Evolutionary conservation across 106 monocot species (phyloP), one percentile per base, ranked within the genome.

Genomic region (Allium cepa): DNA sequence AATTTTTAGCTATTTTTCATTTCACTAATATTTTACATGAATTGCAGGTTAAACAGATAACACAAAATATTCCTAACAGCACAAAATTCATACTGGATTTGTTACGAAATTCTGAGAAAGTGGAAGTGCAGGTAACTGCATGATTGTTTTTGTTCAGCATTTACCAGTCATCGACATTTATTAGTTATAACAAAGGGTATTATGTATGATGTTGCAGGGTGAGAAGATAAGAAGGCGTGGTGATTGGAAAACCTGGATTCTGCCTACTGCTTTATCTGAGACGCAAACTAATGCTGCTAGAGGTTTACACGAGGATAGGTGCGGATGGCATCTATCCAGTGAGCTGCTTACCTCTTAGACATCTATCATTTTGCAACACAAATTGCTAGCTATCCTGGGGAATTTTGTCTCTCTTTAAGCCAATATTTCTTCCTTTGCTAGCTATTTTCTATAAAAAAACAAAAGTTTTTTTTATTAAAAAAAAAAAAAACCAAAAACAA

Each of bases 51-150:
- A 51, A 7, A 67, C 10, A 26, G 13, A 49, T 18, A 10, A 67
- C 67, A 67, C 50, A 67, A 7, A 26, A 53, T 27, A 67, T 67
- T 11, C 67, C 67, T 14, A 48, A 67, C 26, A 53, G 9, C 26
- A 28, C 13, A 67, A 26, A 28, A 11, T 67, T 51, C 17, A 67
- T 67, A 53, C 48, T 67, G 52, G 67, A 67, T 52, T 10, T 26
- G 26, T 0, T 67, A 53, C 67, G 67, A 53, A 26, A 50, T 26
- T 67, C 67, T 26, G 52, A 67, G 53, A 10, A 26, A 52, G 26
- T 67, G 9, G 67, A 67, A 67, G 67, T 67, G 51, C 67, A 67
- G 67, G 67, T 67, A 67, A 36, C 36, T 26, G 22, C 52, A 18
- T 66, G 59, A 13, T 9, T 59, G 17, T 18, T 16, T 59, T 9